phyloP scores from a whole-genome alignment of 2,329 filamentous ascomycete genomes.

The Arthrobotrys entomopaga region DNA sequence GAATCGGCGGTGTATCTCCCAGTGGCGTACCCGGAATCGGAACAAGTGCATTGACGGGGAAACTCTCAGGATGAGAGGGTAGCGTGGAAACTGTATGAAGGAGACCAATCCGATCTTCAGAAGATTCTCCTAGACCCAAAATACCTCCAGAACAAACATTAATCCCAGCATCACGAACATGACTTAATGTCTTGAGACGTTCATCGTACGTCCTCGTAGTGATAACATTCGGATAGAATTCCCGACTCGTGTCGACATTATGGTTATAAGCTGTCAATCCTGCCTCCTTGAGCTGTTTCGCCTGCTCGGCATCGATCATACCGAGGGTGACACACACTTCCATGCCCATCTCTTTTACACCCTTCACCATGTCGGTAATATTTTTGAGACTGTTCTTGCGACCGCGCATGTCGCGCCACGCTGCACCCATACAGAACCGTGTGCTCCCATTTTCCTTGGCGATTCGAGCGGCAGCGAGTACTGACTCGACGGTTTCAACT shows the following conservation, averaged over 20 bases:
- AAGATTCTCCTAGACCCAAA: slow-evolving; percentile 81
- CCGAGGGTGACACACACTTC: slow-evolving; percentile 92
- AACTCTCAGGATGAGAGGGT: slow-evolving; percentile 84
- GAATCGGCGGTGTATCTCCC: slow-evolving; percentile 76
- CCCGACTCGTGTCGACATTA: slow-evolving; percentile 88
- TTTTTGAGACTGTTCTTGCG: slow-evolving; percentile 84
- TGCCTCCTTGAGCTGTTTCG: slow-evolving; percentile 81
- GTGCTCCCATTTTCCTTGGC: slow-evolving; percentile 87
- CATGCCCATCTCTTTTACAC: slow-evolving; percentile 83
- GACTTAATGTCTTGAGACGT: slow-evolving; percentile 78
- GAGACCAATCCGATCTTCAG: slow-evolving; percentile 81
- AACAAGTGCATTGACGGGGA: slow-evolving; percentile 89
- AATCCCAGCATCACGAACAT: slow-evolving; percentile 86
- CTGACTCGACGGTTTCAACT: slow-evolving; percentile 80
- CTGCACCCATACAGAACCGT: slow-evolving; percentile 93
- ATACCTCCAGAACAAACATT: slow-evolving; percentile 93
- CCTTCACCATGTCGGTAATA: slow-evolving; percentile 84
- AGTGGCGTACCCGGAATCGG: slow-evolving; percentile 90
- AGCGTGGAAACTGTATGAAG: slow-evolving; percentile 84
- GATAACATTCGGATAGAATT: slow-evolving; percentile 88
- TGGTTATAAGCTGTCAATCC: slow-evolving; percentile 93
- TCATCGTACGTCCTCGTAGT: slow-evolving; percentile 88
- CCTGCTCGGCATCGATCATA: slow-evolving; percentile 86
- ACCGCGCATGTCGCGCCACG: slow-evolving; percentile 93
- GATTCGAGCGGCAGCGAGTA: slow-evolving; percentile 78